phyloP scores from a whole-genome alignment of 2,329 filamentous ascomycete species.

The Coniochaeta pulveracea region DNA sequence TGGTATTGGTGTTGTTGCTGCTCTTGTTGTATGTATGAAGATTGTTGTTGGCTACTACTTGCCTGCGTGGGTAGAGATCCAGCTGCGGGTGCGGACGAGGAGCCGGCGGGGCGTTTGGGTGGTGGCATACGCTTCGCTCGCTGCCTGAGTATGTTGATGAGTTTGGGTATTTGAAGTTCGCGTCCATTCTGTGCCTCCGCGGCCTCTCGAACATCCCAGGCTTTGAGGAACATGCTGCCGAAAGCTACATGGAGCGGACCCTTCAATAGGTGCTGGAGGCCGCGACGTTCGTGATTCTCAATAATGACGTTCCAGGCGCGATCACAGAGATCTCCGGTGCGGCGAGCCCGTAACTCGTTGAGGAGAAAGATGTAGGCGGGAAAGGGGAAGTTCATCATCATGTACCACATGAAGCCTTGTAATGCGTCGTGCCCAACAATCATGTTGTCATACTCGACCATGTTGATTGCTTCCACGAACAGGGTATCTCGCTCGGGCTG shows the following conservation, averaged over 20 bases:
- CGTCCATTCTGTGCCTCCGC: slow-evolving; percentile 33
- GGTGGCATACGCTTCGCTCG: no score
- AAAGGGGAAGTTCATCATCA: slow-evolving; percentile 46
- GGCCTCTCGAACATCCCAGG: slow-evolving; percentile 46
- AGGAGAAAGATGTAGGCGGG: slow-evolving; percentile 51
- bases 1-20: no score
- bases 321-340: slow-evolving; percentile 43
- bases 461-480: slow-evolving; percentile 42
- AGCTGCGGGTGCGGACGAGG: not conserved
- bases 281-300: slow-evolving; percentile 40
- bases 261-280: slow-evolving; percentile 34
- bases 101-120: no score
- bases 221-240: slow-evolving; percentile 46
- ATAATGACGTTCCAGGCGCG: slow-evolving; percentile 46
- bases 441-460: slow-evolving; percentile 48
- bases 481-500: slow-evolving; percentile 37
- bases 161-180: slow-evolving; percentile 28
- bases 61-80: no score
- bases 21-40: no score
- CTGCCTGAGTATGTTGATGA: slow-evolving; percentile 36
- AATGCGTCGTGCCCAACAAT: slow-evolving; percentile 39
- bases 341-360: slow-evolving; percentile 40
- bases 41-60: no score
- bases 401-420: slow-evolving; percentile 46
- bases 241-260: slow-evolving; percentile 49